These are phyloP conservation scores for Acorus gramineus DNA, from an alignment of 106 monocot genomes.

Conservation along the genomic window DNA sequence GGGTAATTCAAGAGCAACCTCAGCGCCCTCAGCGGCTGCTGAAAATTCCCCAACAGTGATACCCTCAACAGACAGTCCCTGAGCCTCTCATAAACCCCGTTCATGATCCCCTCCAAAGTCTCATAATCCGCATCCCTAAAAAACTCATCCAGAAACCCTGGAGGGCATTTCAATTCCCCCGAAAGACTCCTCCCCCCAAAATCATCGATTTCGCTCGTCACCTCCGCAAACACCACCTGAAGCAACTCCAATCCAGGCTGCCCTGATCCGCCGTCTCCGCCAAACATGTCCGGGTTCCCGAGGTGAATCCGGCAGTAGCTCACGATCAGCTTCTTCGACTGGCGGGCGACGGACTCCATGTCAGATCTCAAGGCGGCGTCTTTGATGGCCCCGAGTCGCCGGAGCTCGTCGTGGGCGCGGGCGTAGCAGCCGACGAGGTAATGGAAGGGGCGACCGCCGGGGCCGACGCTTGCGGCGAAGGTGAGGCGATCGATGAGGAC, in stretches of 20 bases:
- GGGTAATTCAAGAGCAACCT: constrained; percentile 45
- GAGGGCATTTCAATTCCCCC: constrained; percentile 25
- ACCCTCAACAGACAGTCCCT: constrained; percentile 52
- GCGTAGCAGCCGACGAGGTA: constrained; percentile 60
- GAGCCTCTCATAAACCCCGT: constrained; percentile 49
- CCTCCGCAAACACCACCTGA: constrained; percentile 52
- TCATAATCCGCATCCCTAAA: constrained; percentile 62
- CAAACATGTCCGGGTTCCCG: constrained; percentile 72
- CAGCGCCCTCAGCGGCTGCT: constrained; percentile 79
- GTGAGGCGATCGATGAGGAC: constrained; percentile 90
- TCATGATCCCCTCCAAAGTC: constrained; percentile 50
- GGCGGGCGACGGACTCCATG: constrained; percentile 42
- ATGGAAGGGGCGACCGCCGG: constrained; percentile 33
- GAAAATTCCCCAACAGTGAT: constrained; percentile 79
- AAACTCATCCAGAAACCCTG: constrained; percentile 78
- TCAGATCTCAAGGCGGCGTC: constrained; percentile 45
- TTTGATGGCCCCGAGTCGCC: constrained; percentile 58
- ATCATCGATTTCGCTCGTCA: constrained; percentile 39
- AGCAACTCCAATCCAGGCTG: constrained; percentile 15
- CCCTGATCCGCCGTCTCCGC: neutral
- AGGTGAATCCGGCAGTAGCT: constrained; percentile 68
- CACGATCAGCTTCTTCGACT: constrained; percentile 34
- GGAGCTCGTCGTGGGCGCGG: constrained; percentile 53
- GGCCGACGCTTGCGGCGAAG: constrained; percentile 11
- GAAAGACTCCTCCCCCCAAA: constrained; percentile 28